Conservation (phyloP, 208 protist species). For the Trypanosomatidae sp. region DNA sequence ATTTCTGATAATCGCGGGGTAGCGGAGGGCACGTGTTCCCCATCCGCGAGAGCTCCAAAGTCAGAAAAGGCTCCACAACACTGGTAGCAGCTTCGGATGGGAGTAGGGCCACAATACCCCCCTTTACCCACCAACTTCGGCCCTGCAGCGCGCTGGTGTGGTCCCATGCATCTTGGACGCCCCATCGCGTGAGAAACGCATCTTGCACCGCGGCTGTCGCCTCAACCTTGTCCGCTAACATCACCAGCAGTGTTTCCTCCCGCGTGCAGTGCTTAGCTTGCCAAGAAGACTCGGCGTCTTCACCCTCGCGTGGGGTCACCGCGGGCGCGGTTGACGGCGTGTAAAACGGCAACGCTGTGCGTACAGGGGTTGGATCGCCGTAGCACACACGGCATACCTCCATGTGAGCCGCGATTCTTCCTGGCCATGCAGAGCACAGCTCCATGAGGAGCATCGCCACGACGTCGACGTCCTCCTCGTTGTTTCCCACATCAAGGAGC, state of each 20-base stretch:
- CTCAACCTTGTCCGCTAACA: constrained; percentile 16
- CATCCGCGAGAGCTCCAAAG: constrained; percentile 31
- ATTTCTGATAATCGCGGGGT: too few relatives aligned
- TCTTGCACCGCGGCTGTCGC: constrained; percentile 7
- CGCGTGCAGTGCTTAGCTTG: not conserved
- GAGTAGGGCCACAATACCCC: constrained; percentile 15
- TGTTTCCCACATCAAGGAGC: constrained; percentile 17
- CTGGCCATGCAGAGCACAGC: constrained; percentile 18
- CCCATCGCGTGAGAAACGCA: constrained; percentile 22
- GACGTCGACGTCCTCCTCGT: constrained; percentile 23
- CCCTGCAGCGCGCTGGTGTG: constrained; percentile 13
- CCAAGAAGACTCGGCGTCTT: not conserved
- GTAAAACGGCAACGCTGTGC: not conserved
- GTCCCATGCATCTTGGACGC: constrained; percentile 23
- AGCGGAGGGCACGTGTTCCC: not conserved
- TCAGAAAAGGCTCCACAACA: constrained; percentile 28
- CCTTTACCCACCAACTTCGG: constrained; percentile 15
- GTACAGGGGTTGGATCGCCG: not conserved
- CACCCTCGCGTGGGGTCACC: not conserved
- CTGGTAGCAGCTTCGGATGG: not conserved
- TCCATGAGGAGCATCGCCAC: constrained; percentile 17
- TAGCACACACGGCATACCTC: constrained; percentile 19
- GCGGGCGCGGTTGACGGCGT: not conserved
- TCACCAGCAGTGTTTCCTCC: constrained; percentile 23
- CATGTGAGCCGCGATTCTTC: constrained; percentile 14